phyloP scores from a whole-genome alignment of 2,329 filamentous ascomycete species.

The Xylariales sp. region DNA sequence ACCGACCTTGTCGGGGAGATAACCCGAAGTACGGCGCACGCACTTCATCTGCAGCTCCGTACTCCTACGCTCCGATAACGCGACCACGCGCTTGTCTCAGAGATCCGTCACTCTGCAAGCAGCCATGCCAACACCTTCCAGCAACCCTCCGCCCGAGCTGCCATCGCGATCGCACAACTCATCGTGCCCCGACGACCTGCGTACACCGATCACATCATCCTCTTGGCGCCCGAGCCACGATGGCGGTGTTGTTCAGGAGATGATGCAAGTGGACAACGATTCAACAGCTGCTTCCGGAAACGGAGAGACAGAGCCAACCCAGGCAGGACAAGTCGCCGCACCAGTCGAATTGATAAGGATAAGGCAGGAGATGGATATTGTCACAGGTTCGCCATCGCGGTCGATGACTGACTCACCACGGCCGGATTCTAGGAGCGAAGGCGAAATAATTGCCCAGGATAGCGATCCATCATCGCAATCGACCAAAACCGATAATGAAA shows the following conservation, averaged over 20 bases:
- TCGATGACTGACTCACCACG: constrained; percentile 20
- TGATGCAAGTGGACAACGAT: constrained; percentile 20
- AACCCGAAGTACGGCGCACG: too few species aligned
- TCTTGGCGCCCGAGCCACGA: constrained; percentile 17
- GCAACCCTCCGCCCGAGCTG: constrained; percentile 19
- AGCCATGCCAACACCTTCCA: constrained; percentile 26
- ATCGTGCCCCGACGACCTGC: constrained; percentile 25
- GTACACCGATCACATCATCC: constrained; percentile 14
- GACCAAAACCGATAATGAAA: background rate
- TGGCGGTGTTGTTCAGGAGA: constrained; percentile 20
- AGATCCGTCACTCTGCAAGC: background rate
- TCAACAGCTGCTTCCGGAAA: too few species aligned
- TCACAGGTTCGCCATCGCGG: too few species aligned
- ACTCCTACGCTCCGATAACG: constrained; percentile 4
- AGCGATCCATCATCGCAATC: constrained; percentile 14
- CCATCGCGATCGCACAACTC: constrained; percentile 23
- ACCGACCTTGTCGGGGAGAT: too few species aligned
- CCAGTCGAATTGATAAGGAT: too few species aligned
- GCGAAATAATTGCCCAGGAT: constrained; percentile 12
- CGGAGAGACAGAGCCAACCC: too few species aligned
- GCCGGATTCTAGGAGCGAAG: constrained; percentile 17
- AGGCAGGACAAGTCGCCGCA: too few species aligned
- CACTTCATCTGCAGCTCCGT: too few species aligned
- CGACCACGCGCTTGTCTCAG: constrained; percentile 1
- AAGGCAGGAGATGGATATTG: constrained; percentile 10